Conservation (phyloP, 805 yeast species). For the Sporopachydermia lactativora region DNA sequence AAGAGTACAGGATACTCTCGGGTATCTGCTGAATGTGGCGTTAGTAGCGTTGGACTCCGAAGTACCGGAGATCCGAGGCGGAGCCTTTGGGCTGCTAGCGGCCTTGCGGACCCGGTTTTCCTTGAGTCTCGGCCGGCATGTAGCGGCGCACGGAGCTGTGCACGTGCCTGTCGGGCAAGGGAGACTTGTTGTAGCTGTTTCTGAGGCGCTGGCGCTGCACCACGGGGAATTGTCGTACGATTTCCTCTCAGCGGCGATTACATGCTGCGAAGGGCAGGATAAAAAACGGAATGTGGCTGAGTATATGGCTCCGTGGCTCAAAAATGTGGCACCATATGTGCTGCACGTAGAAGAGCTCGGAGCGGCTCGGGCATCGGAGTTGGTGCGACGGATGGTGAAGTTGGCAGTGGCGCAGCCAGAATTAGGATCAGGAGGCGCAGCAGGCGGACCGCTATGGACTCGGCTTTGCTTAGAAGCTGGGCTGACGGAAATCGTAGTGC, state of each 20-base stretch:
- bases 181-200: conserved; percentile 42
- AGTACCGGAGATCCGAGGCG: conserved; percentile 41
- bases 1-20: conserved; percentile 30
- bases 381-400: conserved; percentile 48
- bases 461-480: conserved; percentile 47
- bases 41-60: conserved; percentile 55
- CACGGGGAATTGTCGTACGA: conserved; percentile 49
- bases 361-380: conserved; percentile 40
- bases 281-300: conserved; percentile 23
- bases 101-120: conserved; percentile 46
- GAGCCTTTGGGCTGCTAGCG: conserved; percentile 50
- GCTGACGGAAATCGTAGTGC: conserved; percentile 42
- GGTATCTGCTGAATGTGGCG: conserved; percentile 47
- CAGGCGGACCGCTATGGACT: conserved; percentile 55
- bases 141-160: conserved; percentile 41
- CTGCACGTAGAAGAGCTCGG: conserved; percentile 43
- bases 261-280: conserved; percentile 28
- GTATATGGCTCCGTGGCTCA: conserved; percentile 63
- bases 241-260: conserved; percentile 35
- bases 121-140: conserved; percentile 42
- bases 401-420: conserved; percentile 36
- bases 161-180: conserved; percentile 57
- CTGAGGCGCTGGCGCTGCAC: conserved; percentile 38
- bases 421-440: conserved; percentile 16
- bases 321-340: conserved; percentile 44